Evolutionary conservation across 352 stramenopile species (phyloP), one percentile per base, ranked within the genome.

Genomic region (Globisporangium paroecandrum): DNA sequence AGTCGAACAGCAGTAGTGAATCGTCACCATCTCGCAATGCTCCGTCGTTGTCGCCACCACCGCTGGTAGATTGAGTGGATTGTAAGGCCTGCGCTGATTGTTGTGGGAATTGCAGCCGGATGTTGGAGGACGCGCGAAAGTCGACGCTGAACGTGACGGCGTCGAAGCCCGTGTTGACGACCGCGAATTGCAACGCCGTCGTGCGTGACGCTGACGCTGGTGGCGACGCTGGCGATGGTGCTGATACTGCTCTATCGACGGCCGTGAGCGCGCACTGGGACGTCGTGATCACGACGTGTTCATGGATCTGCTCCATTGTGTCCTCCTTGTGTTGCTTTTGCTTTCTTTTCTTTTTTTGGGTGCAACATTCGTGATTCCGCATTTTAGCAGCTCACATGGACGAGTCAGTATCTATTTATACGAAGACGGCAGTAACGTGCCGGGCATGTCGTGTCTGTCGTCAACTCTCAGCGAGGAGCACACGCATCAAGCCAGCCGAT

Each of bases 171-270:
- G 70, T 47, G 62, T 85, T 91, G 29, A 70, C 65, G 9, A 74
- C 69, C 1, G 83, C 65, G 60, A 87, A 87, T 53, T 83, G 77
- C 32, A 89, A 70, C 13, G 73, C 70, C 8, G 60, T 57, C 9
- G 49, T 22, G 3, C 56, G 18, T 43, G 58, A 18, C 58, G 47
- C 22, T 12, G 29, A 10, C 25, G n/a, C n/a, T n/a, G n/a, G n/a
- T 5, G 67, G 6, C 25, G 49, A 7, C 60, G 15, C 29, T 47
- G 58, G 9, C 43, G 43, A 55, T 49, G 9, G 18, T n/a, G 15
- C 55, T 53, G 13, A 0, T 7, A 64, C 15, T 64, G 43, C 43
- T 24, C 18, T 15, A 51, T 51, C 43, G 43, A 24, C 43, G 7
- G 18, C 6, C 18, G 43, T n/a, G 43, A 78, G 65, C 32, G 56